These are phyloP conservation scores for Rhynchospora tenuis DNA, from an alignment of 176 grass and related monocot species.

Conservation along the genomic window DNA sequence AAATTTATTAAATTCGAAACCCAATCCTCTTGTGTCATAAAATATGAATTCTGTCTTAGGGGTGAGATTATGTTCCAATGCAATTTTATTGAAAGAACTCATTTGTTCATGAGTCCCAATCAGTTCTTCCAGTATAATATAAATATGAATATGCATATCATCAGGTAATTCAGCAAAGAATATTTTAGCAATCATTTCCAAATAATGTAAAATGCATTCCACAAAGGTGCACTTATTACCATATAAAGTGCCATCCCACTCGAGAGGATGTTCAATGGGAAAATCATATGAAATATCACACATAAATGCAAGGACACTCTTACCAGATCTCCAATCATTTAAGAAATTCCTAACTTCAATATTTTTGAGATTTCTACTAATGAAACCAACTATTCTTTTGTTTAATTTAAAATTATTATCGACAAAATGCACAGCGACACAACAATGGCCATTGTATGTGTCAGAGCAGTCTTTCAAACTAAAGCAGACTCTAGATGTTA, in stretches of 20 bases:
- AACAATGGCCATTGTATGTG: too few relatives aligned
- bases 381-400: not conserved
- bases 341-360: not conserved
- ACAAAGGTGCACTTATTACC: not conserved
- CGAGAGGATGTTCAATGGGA: not conserved
- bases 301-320: not conserved
- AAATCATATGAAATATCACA: not conserved
- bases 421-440: not conserved
- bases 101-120: not conserved
- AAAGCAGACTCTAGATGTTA: not conserved
- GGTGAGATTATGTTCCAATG: not conserved
- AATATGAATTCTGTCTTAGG: not conserved
- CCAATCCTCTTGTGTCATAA: not conserved
- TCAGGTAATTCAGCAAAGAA: too few relatives aligned
- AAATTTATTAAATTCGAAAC: not conserved
- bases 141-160: too few relatives aligned
- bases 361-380: not conserved
- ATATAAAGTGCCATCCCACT: too few relatives aligned
- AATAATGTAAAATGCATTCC: not conserved
- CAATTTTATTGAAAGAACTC: not conserved
- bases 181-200: not conserved
- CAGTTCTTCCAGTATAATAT: not conserved
- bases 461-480: not conserved
- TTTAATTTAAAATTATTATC: not conserved
- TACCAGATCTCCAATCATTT: not conserved